phyloP scores from a whole-genome alignment of 2,329 filamentous ascomycete species.

The Aspergillus ustus region DNA sequence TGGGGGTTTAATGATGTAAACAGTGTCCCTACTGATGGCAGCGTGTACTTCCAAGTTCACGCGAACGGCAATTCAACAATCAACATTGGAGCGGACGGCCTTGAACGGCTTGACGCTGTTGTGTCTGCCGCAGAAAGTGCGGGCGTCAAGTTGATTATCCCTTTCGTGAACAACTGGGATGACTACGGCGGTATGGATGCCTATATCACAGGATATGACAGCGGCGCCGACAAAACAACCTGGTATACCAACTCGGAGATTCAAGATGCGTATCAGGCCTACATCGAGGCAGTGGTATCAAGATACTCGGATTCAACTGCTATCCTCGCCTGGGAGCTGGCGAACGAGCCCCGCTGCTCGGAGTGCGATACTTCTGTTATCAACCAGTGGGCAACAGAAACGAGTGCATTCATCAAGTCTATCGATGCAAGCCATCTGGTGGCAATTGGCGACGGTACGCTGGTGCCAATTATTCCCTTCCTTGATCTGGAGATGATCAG shows the following conservation, averaged over 20 bases:
- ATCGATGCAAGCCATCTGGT: conserved; percentile 66
- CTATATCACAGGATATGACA: conserved; percentile 59
- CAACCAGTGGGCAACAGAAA: conserved; percentile 62
- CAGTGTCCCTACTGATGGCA: conserved; percentile 44
- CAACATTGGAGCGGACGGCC: conserved; percentile 66
- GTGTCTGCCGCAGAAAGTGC: conserved; percentile 63
- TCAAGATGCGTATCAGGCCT: conserved; percentile 65
- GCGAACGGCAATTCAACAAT: conserved; percentile 51
- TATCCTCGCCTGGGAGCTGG: conserved; percentile 70
- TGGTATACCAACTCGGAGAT: conserved; percentile 63
- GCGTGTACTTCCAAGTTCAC: conserved; percentile 52
- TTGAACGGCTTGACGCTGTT: conserved; percentile 68
- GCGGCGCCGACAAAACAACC: conserved; percentile 51
- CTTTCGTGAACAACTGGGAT: conserved; percentile 68
- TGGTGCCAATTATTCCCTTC: no score
- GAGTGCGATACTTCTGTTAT: conserved; percentile 64
- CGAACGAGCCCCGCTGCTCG: conserved; percentile 68
- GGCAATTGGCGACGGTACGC: conserved; percentile 58
- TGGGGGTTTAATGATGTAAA: conserved; percentile 60
- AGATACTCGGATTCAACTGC: conserved; percentile 63
- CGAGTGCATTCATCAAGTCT: conserved; percentile 66
- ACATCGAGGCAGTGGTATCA: conserved; percentile 63
- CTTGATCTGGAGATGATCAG: neutral
- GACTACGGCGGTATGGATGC: conserved; percentile 69
- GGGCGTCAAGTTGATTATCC: conserved; percentile 65